Evolutionary conservation across 177 flowering plant genomes (phyloP), one percentile per base, ranked within the genome.

Genomic region (Vitis hybrid): DNA sequence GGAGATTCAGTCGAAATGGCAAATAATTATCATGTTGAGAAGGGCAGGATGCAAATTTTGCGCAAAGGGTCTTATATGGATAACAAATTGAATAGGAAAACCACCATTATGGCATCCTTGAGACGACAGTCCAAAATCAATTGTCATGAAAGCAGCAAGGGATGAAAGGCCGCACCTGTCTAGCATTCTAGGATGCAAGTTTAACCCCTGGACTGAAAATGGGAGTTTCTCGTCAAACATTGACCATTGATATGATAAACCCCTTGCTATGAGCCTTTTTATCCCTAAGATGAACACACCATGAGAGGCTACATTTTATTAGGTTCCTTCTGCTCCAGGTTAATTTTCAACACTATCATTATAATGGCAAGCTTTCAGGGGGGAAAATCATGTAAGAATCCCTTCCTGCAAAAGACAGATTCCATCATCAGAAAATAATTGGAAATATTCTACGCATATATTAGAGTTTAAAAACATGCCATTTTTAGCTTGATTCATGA

Each of bases 301-400:
- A n/a, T 62, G 51, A n/a, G 17, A 50, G 45, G 64, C 64, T 61
- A 17, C 64, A 34, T 61, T 50, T 32, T 18, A 40, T 40, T 62
- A 34, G 21, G 45, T 21, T 62, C 64, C 5, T 15, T 40, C 45
- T 40, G 45, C n/a, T 60, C 8, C 45, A 4, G 45, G 45, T 40
- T 40, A 40, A 40, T 40, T 40, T 40, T 7, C 8, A 7, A 40
- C 45, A 40, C 45, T 7, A 1, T 40, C 48, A 7, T 14, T 61
- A 4, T 15, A 34, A 5, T 5, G 34, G 50, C 40, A 62, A 15
- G 18, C 64, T 34, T 34, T 34, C 3, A 15, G 19, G 52, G 5
- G 23, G 51, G 14, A 48, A 54, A 52, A 52, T 52, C 15, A 54
- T 40, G 8, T 15, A 3, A 54, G 4, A 54, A 54, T 17, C 17